Evolutionary conservation across 2,329 filamentous ascomycete species (phyloP), one percentile per base, ranked within the genome.

Genomic region (Arthrobotrys sinensis): DNA sequence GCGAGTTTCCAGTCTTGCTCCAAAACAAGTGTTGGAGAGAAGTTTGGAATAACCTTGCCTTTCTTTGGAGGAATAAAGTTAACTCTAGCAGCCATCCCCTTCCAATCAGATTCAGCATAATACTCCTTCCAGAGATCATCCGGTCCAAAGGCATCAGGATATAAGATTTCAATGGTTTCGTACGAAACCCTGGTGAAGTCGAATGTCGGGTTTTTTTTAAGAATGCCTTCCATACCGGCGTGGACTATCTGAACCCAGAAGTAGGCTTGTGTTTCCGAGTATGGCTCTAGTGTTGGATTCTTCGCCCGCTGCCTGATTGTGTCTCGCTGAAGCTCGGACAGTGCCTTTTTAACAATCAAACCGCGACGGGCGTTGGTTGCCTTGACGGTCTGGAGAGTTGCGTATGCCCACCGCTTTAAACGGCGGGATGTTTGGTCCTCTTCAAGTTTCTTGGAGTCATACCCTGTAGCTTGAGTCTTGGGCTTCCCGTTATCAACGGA

Each of bases 401-500:
- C 81, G 1, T 84, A 83, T 0, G 83, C 84, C 55, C 84, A 84
- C 0, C 82, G 57, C 0, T 82, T 80, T 0, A 84, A 75, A 6
- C 82, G 57, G 1, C 38, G 66, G 21, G 75, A 55, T 1, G 28
- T 62, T 46, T 53, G 63, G 21, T 72, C 66, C 24, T 72, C 67
- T 32, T 4, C 66, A 19, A 62, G 43, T 16, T 16, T 62, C 48
- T 68, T 55, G 7, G 24, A 43, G 50, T 72, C 62, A 12, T 62
- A 50, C 7, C 38, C 38, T 3, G 34, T 12, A 11, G 14, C 11
- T 5, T 19, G n/a, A 28, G 46, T 2, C 2, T 2, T 14, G 5
- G 53, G 19, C 12, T 32, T 14, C 1, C 5, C 19, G 45, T 53
- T 1, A 80, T 46, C 28, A 4, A n/a, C 8, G 0, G 81, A 78